Evolutionary conservation across 225 moss, liverwort and hornwort species (phyloP).

Genomic region (Thuidium tamariscinum): DNA sequence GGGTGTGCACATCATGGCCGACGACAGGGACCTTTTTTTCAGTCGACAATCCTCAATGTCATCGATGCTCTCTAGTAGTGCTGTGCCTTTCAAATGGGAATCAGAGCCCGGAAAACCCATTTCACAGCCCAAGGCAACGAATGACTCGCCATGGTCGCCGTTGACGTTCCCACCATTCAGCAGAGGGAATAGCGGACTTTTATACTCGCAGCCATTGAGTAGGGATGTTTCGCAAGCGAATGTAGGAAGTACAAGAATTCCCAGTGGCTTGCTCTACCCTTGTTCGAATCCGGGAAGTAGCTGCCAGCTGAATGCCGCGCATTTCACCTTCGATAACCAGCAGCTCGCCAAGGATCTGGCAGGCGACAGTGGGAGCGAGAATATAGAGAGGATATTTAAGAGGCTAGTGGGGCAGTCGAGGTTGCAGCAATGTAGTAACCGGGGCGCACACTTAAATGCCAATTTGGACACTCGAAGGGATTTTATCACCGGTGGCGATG

Average conservation of each 20-base stretch:
- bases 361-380: background rate
- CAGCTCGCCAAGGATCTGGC: slow-evolving; percentile 3
- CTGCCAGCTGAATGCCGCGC: slow-evolving; percentile 27
- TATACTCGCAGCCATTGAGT: background rate
- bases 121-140: background rate
- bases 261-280: slow-evolving; percentile 32
- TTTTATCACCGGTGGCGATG: background rate
- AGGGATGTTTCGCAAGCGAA: background rate
- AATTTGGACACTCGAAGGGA: slow-evolving; percentile 3
- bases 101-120: slow-evolving; percentile 3
- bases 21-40: slow-evolving; percentile 16
- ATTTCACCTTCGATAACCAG: slow-evolving; percentile 19
- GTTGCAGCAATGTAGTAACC: background rate
- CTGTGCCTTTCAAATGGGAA: slow-evolving; percentile 32
- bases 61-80: slow-evolving; percentile 14
- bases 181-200: background rate
- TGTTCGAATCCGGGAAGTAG: slow-evolving; percentile 24
- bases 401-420: slow-evolving; percentile 35
- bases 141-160: background rate
- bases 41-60: slow-evolving; percentile 45
- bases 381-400: slow-evolving; percentile 26
- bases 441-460: background rate
- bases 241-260: background rate
- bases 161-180: background rate
- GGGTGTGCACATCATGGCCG: slow-evolving; percentile 22